Evolutionary conservation across 2,329 filamentous ascomycete genomes (phyloP), one percentile per base, ranked within the genome.

Genomic region (Septoria petroselini): DNA sequence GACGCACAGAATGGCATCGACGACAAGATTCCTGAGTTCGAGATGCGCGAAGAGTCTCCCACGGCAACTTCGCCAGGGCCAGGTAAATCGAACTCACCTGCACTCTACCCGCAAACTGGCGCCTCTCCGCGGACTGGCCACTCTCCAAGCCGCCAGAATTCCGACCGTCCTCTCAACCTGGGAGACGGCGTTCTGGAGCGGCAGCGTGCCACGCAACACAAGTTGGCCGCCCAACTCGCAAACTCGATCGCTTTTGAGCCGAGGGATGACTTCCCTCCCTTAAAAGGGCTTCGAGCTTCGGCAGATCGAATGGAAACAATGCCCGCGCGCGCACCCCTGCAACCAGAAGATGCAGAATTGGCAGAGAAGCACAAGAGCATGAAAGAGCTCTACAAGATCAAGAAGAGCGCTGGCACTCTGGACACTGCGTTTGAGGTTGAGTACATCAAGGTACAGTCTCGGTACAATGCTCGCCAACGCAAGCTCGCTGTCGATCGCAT

Each of bases 351-450:
- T 17, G 27, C 18, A 21, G 23, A 39, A 2, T 27, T 17, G 23
- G 46, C 37, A 0, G 38, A 30, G 7, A 41, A 41, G 4, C 54
- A 57, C 15, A 38, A 50, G 9, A 46, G 39, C 12, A n/a, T 47
- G 2, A 41, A 54, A 9, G 46, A 38, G 4, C 23, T 21, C 1
- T 53, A 50, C 27, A 15, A 54, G 1, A 11, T 34, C 5, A 64
- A 58, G 41, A 44, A 51, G 25, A 25, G 19, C 2, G 48, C 42
- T 4, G 58, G 55, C 1, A 54, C 48, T 2, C 6, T 52, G 9
- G 47, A 38, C 2, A 39, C 52, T 7, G 38, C 53, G 14, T 58
- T 61, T 2, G 61, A 66, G 12, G 54, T 63, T 21, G 49, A 54
- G 2, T 64, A 53, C 41, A 48, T 64, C 29, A 57, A 50, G 29